Evolutionary conservation across 2,329 filamentous ascomycete species (phyloP).

Genomic region (Cryphonectria carpinicola): DNA sequence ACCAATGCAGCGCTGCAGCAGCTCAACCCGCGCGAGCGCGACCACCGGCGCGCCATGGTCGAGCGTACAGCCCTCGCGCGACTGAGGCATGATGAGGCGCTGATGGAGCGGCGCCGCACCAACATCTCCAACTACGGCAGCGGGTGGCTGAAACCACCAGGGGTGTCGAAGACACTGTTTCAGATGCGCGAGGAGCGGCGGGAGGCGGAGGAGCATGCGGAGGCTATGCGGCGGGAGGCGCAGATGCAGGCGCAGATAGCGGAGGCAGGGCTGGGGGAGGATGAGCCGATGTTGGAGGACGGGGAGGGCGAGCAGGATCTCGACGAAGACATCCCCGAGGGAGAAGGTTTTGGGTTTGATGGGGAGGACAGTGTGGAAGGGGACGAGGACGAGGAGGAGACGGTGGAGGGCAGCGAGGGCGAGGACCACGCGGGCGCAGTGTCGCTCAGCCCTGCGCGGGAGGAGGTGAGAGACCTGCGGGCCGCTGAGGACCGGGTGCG

Average conservation of each 20-base stretch:
- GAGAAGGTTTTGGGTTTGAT: constrained; percentile 58
- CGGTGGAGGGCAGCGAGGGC: constrained; percentile 46
- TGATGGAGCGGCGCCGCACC: constrained; percentile 74
- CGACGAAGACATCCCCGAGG: constrained; percentile 76
- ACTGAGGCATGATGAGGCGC: constrained; percentile 76
- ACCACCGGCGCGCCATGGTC: constrained; percentile 39
- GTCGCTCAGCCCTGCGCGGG: constrained; percentile 36
- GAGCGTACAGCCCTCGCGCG: constrained; percentile 68
- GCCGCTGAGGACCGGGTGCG: constrained; percentile 66
- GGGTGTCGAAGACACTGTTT: constrained; percentile 85
- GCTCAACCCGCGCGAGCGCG: constrained; percentile 42
- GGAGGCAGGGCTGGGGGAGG: constrained; percentile 60
- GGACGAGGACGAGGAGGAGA: constrained; percentile 45
- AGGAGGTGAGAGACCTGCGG: constrained; percentile 55
- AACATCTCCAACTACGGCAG: constrained; percentile 88
- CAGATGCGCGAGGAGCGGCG: constrained; percentile 87
- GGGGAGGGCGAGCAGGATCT: constrained; percentile 59
- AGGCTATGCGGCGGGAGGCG: constrained; percentile 71
- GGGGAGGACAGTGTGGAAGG: constrained; percentile 48
- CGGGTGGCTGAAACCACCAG: constrained; percentile 88
- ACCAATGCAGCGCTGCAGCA: constrained; percentile 29
- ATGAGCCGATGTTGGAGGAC: constrained; percentile 47
- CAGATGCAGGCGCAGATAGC: constrained; percentile 74
- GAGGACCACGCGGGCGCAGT: constrained; percentile 38
- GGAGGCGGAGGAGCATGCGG: constrained; percentile 84